These are phyloP conservation scores for Buddleja alternifolia DNA, from an alignment of 257 asterid species.

Conservation along the genomic window DNA sequence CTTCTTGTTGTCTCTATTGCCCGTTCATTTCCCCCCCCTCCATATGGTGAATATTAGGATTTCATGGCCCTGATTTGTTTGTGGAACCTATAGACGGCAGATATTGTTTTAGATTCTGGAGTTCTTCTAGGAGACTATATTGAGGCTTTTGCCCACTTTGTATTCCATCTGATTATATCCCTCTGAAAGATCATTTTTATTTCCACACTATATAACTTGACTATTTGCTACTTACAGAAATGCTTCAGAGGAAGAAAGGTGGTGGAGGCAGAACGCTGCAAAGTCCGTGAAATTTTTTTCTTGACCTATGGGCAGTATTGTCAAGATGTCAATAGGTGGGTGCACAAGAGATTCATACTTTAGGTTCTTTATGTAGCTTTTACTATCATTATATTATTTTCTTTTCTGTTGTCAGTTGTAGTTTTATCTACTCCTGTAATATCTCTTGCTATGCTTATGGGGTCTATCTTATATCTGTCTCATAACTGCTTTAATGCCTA, in stretches of 20 bases:
- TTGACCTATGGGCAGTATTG: constrained; percentile 64
- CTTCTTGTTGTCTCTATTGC: background rate
- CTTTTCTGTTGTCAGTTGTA: background rate
- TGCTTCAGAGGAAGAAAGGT: constrained; percentile 90
- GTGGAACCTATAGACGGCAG: background rate
- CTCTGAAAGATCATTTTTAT: background rate
- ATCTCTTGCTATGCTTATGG: constrained; percentile 21
- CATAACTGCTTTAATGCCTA: constrained; percentile 27
- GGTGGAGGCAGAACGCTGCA: constrained; percentile 75
- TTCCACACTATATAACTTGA: constrained; percentile 38
- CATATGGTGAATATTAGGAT: constrained; percentile 13
- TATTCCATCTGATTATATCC: background rate
- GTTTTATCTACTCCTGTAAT: constrained; percentile 12
- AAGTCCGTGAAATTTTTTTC: constrained; percentile 76
- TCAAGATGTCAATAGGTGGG: constrained; percentile 87
- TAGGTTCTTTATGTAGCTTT: constrained; percentile 19
- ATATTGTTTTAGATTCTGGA: constrained; percentile 6
- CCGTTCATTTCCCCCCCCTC: background rate
- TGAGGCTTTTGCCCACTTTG: constrained; percentile 12
- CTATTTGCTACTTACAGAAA: constrained; percentile 65
- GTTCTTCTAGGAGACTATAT: constrained; percentile 16
- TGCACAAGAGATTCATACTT: constrained; percentile 30
- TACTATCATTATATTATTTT: constrained; percentile 17
- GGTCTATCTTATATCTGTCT: constrained; percentile 18
- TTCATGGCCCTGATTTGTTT: constrained; percentile 15